phyloP scores from a whole-genome alignment of 371 early-diverging fungal species.

The Haplosporangium sp. region DNA sequence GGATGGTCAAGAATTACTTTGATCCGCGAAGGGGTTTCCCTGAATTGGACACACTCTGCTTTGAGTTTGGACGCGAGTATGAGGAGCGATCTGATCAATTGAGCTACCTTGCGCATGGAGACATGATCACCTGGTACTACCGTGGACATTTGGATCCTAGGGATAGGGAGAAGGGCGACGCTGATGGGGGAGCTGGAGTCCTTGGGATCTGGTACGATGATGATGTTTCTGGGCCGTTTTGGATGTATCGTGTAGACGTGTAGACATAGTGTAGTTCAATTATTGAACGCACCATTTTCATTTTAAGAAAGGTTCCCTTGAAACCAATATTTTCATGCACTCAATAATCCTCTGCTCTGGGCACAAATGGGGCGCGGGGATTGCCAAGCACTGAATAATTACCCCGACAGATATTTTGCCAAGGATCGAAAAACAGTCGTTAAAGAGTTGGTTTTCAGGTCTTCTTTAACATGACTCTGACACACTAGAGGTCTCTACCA shows the following conservation, averaged over 20 bases:
- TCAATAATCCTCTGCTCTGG: no score
- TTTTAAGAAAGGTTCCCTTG: no score
- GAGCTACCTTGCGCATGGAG: neutral
- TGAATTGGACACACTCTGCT: neutral
- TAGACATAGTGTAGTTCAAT: neutral
- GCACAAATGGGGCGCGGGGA: no score
- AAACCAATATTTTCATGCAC: no score
- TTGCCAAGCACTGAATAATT: no score
- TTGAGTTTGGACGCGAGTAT: constrained; percentile 13
- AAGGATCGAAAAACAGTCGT: no score
- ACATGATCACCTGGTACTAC: constrained; percentile 10
- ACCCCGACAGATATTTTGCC: no score
- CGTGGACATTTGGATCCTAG: constrained; percentile 9
- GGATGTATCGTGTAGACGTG: constrained; percentile 7
- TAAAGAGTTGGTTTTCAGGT: no score
- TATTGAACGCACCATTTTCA: no score
- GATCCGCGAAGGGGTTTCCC: neutral
- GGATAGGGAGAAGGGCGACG: neutral
- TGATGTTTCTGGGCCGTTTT: constrained; percentile 23
- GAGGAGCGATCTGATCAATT: neutral
- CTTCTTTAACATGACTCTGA: no score
- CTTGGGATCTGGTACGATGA: constrained; percentile 19
- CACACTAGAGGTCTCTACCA: no score
- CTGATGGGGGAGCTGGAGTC: constrained; percentile 4
- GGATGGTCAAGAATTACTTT: constrained; percentile 23